Base-by-base conservation (phyloP, 73 alveolate species). In the Paramecium primaurelia region DNA sequence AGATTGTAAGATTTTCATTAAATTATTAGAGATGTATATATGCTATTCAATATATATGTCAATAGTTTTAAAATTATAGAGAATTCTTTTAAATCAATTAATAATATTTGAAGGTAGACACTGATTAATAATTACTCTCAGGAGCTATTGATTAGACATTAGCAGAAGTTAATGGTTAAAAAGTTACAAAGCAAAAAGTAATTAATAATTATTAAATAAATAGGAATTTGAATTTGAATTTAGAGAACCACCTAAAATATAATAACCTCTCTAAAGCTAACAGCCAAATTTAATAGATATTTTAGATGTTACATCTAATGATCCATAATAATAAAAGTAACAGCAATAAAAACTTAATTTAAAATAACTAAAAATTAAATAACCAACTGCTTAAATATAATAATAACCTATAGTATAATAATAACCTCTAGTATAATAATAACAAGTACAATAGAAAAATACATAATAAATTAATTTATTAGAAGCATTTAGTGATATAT, bases 161-260 rank as follows among this genome's bases (percentile, higher is more conserved):
- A 20, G 71, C 91, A 3, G 91, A 80, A 80, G 47, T 73, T 6
- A 73, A 73, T 37, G 87, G 87, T n/a, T 8, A 73, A n/a, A 37
- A 32, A 73, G 40, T 34, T 12, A 16, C 8, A 64, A 64, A 64
- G 9, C 8, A 64, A 64, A 64, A 64, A 51, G 84, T 64, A 25
- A 18, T 18, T 28, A 26, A 22, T 14, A 25, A 32, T 34, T 34
- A 49, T 3, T 64, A 64, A 64, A 28, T 36, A 10, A 30, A 34
- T 18, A 75, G 88, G 88, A 75, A n/a, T 38, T 36, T 75, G 10
- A 75, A 75, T 30, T 75, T 75, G 88, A 75, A 75, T 75, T 75
- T 75, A 75, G 58, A 38, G 88, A 75, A 75, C 88, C 88, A 36
- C 88, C 88, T 4, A 75, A 75, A 22, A 68, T 69, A 14, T 8